phyloP scores from a whole-genome alignment of 306 rosid genomes.

The Castanea crenata region DNA sequence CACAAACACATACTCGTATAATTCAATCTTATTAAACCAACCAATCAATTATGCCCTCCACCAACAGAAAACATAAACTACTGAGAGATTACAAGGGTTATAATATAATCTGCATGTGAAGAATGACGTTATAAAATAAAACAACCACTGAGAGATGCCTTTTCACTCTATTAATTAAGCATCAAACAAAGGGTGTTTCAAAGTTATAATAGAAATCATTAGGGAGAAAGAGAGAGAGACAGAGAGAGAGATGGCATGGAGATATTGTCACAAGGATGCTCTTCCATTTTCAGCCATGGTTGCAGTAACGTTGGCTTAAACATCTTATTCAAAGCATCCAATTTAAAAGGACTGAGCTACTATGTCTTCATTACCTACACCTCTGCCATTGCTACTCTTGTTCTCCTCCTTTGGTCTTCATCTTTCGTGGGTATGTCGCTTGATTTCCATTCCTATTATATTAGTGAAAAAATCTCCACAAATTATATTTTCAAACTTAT shows the following conservation, averaged over 20 bases:
- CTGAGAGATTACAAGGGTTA: too few relatives aligned
- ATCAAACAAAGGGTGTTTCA: background rate
- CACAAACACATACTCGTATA: too few relatives aligned
- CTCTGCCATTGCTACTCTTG: slow-evolving; percentile 33
- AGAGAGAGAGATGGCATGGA: slow-evolving; percentile 25
- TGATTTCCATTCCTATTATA: too few relatives aligned
- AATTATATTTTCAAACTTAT: too few relatives aligned
- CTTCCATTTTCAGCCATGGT: slow-evolving; percentile 49
- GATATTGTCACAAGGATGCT: slow-evolving; percentile 31
- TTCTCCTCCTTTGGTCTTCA: slow-evolving; percentile 42
- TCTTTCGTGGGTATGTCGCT: slow-evolving; percentile 39
- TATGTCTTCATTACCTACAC: slow-evolving; percentile 52
- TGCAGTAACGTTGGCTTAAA: slow-evolving; percentile 41
- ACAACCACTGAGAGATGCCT: too few relatives aligned
- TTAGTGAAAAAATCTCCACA: too few relatives aligned
- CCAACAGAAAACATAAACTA: too few relatives aligned
- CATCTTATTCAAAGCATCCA: slow-evolving; percentile 55
- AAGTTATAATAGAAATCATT: background rate
- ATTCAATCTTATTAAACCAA: too few relatives aligned
- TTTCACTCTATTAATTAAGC: too few relatives aligned
- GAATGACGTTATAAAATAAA: too few relatives aligned
- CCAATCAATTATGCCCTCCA: too few relatives aligned
- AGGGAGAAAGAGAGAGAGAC: background rate
- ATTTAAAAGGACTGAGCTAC: slow-evolving; percentile 43
- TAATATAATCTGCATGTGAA: too few relatives aligned